phyloP scores from a whole-genome alignment of 371 early-diverging fungal genomes.

The Syncephalis fuscata region DNA sequence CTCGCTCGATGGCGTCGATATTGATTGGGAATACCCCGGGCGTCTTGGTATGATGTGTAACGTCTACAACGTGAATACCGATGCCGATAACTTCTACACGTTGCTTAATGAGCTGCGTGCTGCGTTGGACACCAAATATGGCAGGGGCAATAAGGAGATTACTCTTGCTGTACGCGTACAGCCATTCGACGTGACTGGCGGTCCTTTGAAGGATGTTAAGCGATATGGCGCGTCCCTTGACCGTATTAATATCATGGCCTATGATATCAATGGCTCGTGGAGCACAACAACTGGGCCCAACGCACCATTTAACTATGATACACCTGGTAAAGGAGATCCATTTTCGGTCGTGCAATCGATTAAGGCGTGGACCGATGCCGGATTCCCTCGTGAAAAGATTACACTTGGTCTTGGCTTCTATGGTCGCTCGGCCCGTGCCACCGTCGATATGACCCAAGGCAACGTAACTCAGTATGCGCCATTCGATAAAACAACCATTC shows the following conservation, averaged over 20 bases:
- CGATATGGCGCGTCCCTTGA: constrained; percentile 32
- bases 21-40: constrained; percentile 69
- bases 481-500: constrained; percentile 7
- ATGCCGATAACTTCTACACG: constrained; percentile 29
- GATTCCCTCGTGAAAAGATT: constrained; percentile 35
- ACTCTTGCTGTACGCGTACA: constrained; percentile 53
- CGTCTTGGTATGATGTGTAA: constrained; percentile 52
- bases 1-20: constrained; percentile 26
- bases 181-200: constrained; percentile 35
- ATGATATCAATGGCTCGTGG: constrained; percentile 42
- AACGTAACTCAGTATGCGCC: constrained; percentile 8
- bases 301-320: constrained; percentile 41
- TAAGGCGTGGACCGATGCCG: constrained; percentile 29
- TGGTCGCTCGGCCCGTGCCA: constrained; percentile 26
- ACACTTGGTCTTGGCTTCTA: constrained; percentile 41
- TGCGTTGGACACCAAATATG: constrained; percentile 27
- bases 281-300: constrained; percentile 34
- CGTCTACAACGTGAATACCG: constrained; percentile 25
- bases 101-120: constrained; percentile 43
- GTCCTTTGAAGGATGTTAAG: constrained; percentile 34
- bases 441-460: constrained; percentile 10
- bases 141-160: constrained; percentile 25
- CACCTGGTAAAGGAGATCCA: constrained; percentile 2
- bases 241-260: constrained; percentile 36
- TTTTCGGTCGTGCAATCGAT: constrained; percentile 13